Base-by-base conservation (phyloP, 2,329 filamentous ascomycete genomes). In the Calonectria pseudoreteaudii region DNA sequence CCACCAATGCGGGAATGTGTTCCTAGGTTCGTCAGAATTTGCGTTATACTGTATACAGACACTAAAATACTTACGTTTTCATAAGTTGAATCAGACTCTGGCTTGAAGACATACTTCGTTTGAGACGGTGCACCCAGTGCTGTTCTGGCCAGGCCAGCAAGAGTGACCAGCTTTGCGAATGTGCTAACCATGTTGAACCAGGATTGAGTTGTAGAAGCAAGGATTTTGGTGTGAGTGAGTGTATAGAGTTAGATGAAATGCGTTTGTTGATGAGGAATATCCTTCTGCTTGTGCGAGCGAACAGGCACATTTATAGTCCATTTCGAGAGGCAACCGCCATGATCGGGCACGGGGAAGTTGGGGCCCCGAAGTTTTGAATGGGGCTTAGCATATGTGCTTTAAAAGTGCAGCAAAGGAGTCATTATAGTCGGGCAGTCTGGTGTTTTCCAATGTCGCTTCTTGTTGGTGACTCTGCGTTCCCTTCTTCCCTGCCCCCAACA, bases 41-140 rank as follows among this genome's bases (percentile, higher is more conserved):
- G 13, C 1, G 2, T 9, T 4, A 4, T 14, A 20, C 7, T 28
- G 9, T n/a, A 26, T 1, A 23, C 0, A 16, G 4, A 14, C 2
- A 34, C 31, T 34, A 10, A 13, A 11, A 20, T 14, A 52, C 64
- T 36, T 20, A 66, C 64, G 47, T 66, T 66, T 14, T 28, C 30
- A 49, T 52, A 66, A 23, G 64, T 66, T 20, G n/a, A 20, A 14
- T 38, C 64, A 13, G 14, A 8, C 44, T 66, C 64, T 4, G 64
- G 64, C 50, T 66, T 66, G 47, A 66, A 66, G 44, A 20, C 11
- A 13, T 52, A 66, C 64, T 30, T 53, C 31, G 36, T 50, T 8
- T 49, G 30, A 7, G 64, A 52, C 9, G 44, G 31, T 3, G 47
- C 64, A 6, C 47, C 23, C 2, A 41, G 13, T 10, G 18, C 64